Percentiles rank a stretch among this genome's conserved stretches.
These are phyloP conservation scores for Torulaspora globosa DNA, from an alignment of 1,139 yeast genomes.

Conservation along the genomic window DNA sequence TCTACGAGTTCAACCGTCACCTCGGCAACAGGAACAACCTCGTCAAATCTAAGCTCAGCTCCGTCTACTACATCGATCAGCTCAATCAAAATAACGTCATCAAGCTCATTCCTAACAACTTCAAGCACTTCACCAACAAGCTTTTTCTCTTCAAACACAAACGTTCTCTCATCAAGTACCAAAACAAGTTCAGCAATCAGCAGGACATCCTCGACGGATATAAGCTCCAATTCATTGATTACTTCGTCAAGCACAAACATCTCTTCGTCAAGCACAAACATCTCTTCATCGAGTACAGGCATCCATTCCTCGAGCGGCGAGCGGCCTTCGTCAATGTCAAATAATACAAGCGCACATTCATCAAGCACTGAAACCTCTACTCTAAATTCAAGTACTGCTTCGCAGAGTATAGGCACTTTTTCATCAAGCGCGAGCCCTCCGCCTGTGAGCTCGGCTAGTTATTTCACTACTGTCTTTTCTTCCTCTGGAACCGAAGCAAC, in stretches of 20 bases:
- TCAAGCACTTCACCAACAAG: no score
- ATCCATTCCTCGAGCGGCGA: background rate
- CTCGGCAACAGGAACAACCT: background rate
- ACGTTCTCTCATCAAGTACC: no score
- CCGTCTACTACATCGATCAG: no score
- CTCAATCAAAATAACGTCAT: no score
- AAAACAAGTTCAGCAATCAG: no score
- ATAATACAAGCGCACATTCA: background rate
- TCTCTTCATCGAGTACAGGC: background rate
- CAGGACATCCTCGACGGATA: no score
- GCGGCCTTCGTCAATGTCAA: background rate
- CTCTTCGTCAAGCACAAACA: background rate
- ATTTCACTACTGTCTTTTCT: background rate
- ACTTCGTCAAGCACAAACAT: background rate
- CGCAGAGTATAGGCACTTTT: background rate
- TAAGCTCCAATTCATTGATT: no score
- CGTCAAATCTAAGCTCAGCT: no score
- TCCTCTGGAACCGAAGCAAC: background rate
- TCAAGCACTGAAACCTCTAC: background rate
- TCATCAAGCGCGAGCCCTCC: background rate
- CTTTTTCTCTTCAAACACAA: no score
- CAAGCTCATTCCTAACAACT: no score
- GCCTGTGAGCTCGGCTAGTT: background rate
- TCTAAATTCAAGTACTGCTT: background rate
- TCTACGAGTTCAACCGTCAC: background rate